A percentile compares a stretch with the other conserved stretches of the same genome.
phyloP scores from a whole-genome alignment of 148 eudicot genomes.

The Linanthus parryae region DNA sequence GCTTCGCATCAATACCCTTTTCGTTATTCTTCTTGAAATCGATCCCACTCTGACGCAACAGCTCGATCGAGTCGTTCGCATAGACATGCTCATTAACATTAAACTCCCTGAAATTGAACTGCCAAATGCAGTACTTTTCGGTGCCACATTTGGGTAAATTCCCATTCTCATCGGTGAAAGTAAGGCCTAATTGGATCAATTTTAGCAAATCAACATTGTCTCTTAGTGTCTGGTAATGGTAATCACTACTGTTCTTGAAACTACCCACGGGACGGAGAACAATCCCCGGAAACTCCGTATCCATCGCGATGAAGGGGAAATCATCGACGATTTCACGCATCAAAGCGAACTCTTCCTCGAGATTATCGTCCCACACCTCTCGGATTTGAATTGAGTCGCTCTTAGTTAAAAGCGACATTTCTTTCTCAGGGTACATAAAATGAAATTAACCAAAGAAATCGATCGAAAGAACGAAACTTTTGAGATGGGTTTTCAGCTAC shows the following conservation, averaged over 20 bases:
- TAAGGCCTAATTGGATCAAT: slow-evolving; percentile 9
- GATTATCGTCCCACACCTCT: slow-evolving; percentile 11
- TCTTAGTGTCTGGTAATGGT: slow-evolving; percentile 9
- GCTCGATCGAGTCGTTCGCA: slow-evolving; percentile 7
- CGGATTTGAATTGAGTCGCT: slow-evolving; percentile 9
- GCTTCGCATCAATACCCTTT: slow-evolving; percentile 5
- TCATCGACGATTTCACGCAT: slow-evolving; percentile 10
- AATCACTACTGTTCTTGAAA: slow-evolving; percentile 8
- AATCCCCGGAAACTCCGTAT: slow-evolving; percentile 9
- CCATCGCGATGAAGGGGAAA: slow-evolving; percentile 10
- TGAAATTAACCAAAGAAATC: too few relatives aligned
- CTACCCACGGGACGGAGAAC: slow-evolving; percentile 9
- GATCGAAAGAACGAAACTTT: too few relatives aligned
- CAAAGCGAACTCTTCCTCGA: slow-evolving; percentile 10
- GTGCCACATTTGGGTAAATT: slow-evolving; percentile 3
- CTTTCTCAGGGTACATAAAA: too few relatives aligned
- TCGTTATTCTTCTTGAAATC: slow-evolving; percentile 3
- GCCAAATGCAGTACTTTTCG: slow-evolving; percentile 8
- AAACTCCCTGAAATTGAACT: slow-evolving; percentile 8
- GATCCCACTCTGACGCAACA: slow-evolving; percentile 8
- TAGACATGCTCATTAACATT: slow-evolving; percentile 2
- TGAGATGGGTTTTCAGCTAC: too few relatives aligned
- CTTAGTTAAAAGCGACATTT: slow-evolving; percentile 9
- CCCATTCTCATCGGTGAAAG: slow-evolving; percentile 6
- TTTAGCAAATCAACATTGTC: slow-evolving; percentile 8